Evolutionary conservation across 129 eudicot species (phyloP), one percentile per base, ranked within the genome.

Genomic region (Flaveria brownii): DNA sequence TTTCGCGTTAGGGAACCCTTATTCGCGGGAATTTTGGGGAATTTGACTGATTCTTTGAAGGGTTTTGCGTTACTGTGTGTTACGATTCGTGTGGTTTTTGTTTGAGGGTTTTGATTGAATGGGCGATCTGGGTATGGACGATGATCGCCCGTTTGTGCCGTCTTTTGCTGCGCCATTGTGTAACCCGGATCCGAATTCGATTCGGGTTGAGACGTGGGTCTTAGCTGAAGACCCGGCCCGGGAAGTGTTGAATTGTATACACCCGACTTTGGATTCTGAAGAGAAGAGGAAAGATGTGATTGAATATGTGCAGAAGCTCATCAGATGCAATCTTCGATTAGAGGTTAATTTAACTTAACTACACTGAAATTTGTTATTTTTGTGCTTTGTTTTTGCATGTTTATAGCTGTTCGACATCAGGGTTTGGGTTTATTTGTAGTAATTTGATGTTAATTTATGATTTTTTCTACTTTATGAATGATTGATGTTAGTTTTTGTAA

Each of bases 241-340:
- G 33, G 85, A 88, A 30, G 91, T 91, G 65, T 52, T 91, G 70
- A 74, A 61, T 60, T 83, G 87, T 65, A 78, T 91, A 11, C 88
- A 86, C 49, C 94, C 94, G 10, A 91, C 94, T 13, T 76, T 85
- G 47, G 97, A 91, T 84, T 70, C 91, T 1, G 87, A 88, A 54
- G 97, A 91, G 82, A 84, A 77, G 71, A 84, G 97, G 73, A 83
- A 78, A 68, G 88, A 91, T 47, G 91, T 91, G 33, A 83, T 88
- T 75, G 97, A 91, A 23, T 83, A 81, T 46, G 78, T 91, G 61
- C 93, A 88, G 82, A 70, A 76, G 18, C 87, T 91, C 10, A 77
- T 91, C 73, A 74, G 81, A 50, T 20, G 45, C 17, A 74, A 76
- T 25, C 75, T 88, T 16, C 77, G 80, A 23, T 85, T 82, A 72